These are phyloP conservation scores for Leishmania guyanensis DNA, from an alignment of 208 protist genomes.

Conservation along the genomic window DNA sequence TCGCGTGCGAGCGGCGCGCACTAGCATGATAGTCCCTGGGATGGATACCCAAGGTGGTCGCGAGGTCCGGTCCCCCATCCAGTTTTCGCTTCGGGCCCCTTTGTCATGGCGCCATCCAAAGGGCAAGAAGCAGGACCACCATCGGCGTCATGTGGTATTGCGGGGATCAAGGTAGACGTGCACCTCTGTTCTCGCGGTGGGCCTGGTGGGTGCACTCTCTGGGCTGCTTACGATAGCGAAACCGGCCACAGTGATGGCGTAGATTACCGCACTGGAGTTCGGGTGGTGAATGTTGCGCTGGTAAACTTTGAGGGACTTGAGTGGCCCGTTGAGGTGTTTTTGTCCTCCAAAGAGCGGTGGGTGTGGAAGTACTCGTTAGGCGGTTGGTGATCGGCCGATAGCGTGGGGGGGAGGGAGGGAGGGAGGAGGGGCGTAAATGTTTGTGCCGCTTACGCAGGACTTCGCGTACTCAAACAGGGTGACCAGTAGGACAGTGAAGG, in stretches of 20 bases:
- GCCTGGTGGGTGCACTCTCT: not conserved
- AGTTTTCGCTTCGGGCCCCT: not conserved
- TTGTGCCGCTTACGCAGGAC: not conserved
- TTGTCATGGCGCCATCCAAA: not conserved
- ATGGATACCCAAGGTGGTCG: not conserved
- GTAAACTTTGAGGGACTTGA: constrained; percentile 31
- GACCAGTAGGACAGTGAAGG: not conserved
- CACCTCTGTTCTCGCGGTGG: not conserved
- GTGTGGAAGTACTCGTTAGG: constrained; percentile 3
- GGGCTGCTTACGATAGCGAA: not conserved
- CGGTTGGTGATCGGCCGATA: not conserved
- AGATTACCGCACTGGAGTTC: not conserved
- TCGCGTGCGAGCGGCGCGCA: not conserved
- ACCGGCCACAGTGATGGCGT: not conserved
- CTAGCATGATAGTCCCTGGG: not conserved
- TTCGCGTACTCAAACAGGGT: not conserved
- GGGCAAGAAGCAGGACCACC: not conserved
- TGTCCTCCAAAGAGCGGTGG: constrained; percentile 7
- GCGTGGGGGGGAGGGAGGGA: not conserved
- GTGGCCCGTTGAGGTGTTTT: constrained; percentile 4
- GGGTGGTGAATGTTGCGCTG: constrained; percentile 7
- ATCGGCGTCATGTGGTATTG: not conserved
- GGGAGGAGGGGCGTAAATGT: not conserved
- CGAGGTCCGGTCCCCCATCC: not conserved
- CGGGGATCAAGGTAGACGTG: constrained; percentile 2